These are phyloP conservation scores for Calonectria pseudoturangicola DNA, from an alignment of 2,329 filamentous ascomycete genomes.

Conservation along the genomic window DNA sequence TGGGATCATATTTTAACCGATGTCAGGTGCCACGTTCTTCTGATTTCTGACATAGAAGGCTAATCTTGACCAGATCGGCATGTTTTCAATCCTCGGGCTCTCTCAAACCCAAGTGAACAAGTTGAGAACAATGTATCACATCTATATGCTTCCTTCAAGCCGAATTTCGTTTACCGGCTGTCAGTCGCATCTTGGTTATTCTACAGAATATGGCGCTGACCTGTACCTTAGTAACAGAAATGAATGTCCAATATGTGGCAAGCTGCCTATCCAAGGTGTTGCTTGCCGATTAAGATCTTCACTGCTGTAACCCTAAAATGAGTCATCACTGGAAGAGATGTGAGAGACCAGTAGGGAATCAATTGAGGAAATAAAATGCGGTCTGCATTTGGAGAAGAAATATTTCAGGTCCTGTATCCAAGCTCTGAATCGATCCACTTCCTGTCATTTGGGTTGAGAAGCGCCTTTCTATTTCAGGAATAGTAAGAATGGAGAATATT, in stretches of 20 bases:
- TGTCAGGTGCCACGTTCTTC: not conserved
- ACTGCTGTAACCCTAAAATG: not conserved
- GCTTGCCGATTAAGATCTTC: not conserved
- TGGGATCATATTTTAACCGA: constrained; percentile 1
- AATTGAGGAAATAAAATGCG: too few relatives aligned
- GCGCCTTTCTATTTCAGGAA: too few relatives aligned
- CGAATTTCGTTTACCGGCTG: not conserved
- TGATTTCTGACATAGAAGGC: not conserved
- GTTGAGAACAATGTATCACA: not conserved
- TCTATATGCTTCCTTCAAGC: not conserved
- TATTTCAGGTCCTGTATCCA: too few relatives aligned
- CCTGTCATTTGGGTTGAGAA: too few relatives aligned
- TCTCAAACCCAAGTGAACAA: not conserved
- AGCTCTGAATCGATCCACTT: too few relatives aligned
- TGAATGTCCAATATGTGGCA: not conserved
- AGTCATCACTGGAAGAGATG: not conserved
- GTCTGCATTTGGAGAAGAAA: too few relatives aligned
- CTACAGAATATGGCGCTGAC: too few relatives aligned
- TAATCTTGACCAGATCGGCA: not conserved
- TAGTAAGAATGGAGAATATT: too few relatives aligned
- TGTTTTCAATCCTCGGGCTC: not conserved
- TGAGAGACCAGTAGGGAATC: too few relatives aligned
- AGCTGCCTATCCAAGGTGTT: not conserved
- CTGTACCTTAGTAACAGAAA: not conserved
- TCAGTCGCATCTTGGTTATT: not conserved